A percentile compares a stretch with the other conserved stretches of the same genome.
phyloP scores from a whole-genome alignment of 1,284 basidiomycete genomes.

The Wolfiporia cocos region DNA sequence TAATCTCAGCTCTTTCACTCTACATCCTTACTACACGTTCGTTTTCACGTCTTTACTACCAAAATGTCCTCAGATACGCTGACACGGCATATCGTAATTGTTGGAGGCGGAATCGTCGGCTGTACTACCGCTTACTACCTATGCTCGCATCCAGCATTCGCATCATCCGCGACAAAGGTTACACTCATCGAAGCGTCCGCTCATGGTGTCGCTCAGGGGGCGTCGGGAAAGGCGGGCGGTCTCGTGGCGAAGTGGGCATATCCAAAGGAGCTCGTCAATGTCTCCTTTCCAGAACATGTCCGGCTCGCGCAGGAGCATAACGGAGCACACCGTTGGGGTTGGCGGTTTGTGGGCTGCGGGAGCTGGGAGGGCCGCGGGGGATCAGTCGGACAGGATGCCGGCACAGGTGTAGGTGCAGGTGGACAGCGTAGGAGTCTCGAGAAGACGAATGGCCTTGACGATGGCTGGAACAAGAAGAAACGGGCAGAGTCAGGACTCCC shows the following conservation, averaged over 20 bases:
- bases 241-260: slow-evolving; percentile 84
- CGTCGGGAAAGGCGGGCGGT: slow-evolving; percentile 89
- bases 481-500: slow-evolving; percentile 41
- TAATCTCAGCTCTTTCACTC: too few species aligned
- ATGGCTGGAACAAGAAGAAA: slow-evolving; percentile 14
- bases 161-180: slow-evolving; percentile 37
- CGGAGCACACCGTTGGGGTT: slow-evolving; percentile 79
- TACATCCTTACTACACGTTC: too few species aligned
- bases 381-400: slow-evolving; percentile 14
- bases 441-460: slow-evolving; percentile 48
- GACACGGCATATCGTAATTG: slow-evolving; percentile 32
- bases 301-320: slow-evolving; percentile 70
- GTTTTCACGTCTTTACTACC: too few species aligned
- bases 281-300: slow-evolving; percentile 80
- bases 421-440: slow-evolving; percentile 41
- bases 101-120: slow-evolving; percentile 76
- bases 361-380: slow-evolving; percentile 62
- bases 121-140: slow-evolving; percentile 85
- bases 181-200: slow-evolving; percentile 76
- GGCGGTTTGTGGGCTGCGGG: slow-evolving; percentile 61
- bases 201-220: slow-evolving; percentile 64
- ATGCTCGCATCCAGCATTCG: slow-evolving; percentile 47
- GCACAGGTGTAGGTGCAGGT: slow-evolving; percentile 24
- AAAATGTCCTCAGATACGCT: slow-evolving; percentile 5
- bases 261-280: slow-evolving; percentile 67